Base-by-base conservation (phyloP, 164 flowering plant genomes). In the grape (Vitis vinifera) region DNA sequence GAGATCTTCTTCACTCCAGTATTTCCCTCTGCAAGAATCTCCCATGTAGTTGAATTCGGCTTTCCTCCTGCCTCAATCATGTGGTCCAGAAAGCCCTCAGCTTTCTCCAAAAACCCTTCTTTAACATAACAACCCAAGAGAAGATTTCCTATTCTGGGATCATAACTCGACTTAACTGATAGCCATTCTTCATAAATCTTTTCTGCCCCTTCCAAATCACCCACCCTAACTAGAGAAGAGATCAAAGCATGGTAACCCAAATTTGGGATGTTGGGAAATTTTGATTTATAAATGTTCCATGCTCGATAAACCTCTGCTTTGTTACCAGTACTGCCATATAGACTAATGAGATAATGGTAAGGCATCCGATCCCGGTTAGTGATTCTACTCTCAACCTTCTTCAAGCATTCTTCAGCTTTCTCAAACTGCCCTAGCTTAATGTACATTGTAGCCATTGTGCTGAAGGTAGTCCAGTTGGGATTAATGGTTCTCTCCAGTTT, bases 401-500 rank as follows among this genome's bases (percentile, higher is more conserved):
- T 91, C 78, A 92, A 72, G 77, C 83, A 86, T 4, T 79, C 84
- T 72, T 88, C 86, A 31, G 94, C 98, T 66, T 90, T 91, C 51
- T 83, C 87, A 47, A 76, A 23, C 61, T 75, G 71, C 31, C 87
- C 88, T 59, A 81, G 77, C 75, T 81, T 94, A 51, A 87, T 77
- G 66, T 91, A 94, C 85, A 88, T 77, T 6, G 93, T 78, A 53
- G 98, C 97, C 88, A 95, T 76, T 37, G 98, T 90, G 82, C 96
- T 87, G 66, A 75, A 92, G 9, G 98, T 92, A 53, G 91, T 84
- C 99, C 99, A 95, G 72, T 90, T 88, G 27, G 95, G 89, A 73
- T 66, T 77, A 67, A 88, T 71, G 63, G 80, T 65, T 17, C 55
- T 71, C 66, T 90, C 93, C 55, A 51, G 63, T 74, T 81, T 84